Base-by-base conservation (phyloP, 2,329 filamentous ascomycete species). In the Cladorrhinum sp. region DNA sequence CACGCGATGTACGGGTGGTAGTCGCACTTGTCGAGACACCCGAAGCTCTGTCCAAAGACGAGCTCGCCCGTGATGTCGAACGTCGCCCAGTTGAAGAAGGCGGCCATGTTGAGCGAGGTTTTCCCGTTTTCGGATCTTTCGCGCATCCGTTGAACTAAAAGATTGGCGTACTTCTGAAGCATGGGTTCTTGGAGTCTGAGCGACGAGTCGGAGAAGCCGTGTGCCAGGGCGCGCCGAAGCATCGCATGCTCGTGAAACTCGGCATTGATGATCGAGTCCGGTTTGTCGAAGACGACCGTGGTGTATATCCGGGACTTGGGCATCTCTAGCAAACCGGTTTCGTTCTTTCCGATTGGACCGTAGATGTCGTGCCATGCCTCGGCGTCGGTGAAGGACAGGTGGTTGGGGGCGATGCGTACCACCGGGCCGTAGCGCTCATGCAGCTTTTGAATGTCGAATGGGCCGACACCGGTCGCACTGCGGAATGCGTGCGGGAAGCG, bases 401-500 rank as follows among this genome's bases (percentile, higher is more conserved):
- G 75, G 58, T 75, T 69, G 1, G 78, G 78, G 3, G 70, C 71
- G 52, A 79, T 65, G 23, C 79, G 75, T 23, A 81, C 78, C 2
- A 80, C 71, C 2, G 69, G 67, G 14, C 79, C 79, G 63, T 78
- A 77, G 23, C 67, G 66, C 8, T 69, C 60, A 65, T 78, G 71
- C 50, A 74, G 59, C 18, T 62, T 50, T 59, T 63, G 59, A n/a
- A 65, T 57, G 24, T 59, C 30, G 56, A 64, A 62, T 60, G 78
- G 74, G 89, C 96, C 94, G 72, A 94, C 94, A 23, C 92, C 92
- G 2, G 90, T 90, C 54, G 96, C 84, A 67, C 96, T 95, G 16
- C 91, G 91, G 30, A 95, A 81, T 24, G 63, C 57, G 33, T 49
- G 65, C 2, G 68, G 67, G 7, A 70, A 36, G 26, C 57, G 24